Evolutionary conservation across 2,329 filamentous ascomycete species (phyloP).

Genomic region (Alternaria triticimaculans): DNA sequence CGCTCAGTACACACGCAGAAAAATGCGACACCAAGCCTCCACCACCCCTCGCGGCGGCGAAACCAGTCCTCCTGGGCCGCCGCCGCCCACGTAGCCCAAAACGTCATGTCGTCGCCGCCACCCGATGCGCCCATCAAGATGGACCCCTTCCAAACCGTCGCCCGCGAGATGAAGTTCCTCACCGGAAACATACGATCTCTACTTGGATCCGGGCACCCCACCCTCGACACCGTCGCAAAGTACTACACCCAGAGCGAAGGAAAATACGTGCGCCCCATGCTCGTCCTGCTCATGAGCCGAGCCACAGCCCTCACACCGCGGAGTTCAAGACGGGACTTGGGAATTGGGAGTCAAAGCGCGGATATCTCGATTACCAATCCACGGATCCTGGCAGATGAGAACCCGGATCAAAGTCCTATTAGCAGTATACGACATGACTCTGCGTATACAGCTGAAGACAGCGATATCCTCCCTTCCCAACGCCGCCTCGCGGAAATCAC

Average conservation of each 20-base stretch:
- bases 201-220: constrained; percentile 92
- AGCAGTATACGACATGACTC: constrained; percentile 59
- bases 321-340: constrained; percentile 22
- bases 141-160: constrained; percentile 87
- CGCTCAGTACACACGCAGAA: constrained; percentile 8
- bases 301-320: constrained; percentile 84
- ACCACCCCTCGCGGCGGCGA: constrained; percentile 52
- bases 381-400: constrained; percentile 76
- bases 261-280: constrained; percentile 92
- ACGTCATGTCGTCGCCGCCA: constrained; percentile 70
- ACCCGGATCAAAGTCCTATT: constrained; percentile 64
- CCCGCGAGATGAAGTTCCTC: constrained; percentile 95
- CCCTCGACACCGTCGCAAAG: constrained; percentile 92
- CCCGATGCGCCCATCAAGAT: constrained; percentile 73
- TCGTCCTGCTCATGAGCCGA: constrained; percentile 95
- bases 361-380: constrained; percentile 67
- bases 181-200: constrained; percentile 92
- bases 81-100: constrained; percentile 70
- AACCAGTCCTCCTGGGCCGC: constrained; percentile 75
- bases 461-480: constrained; percentile 88
- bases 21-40: constrained; percentile 31
- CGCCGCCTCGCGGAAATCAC: constrained; percentile 93
- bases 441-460: constrained; percentile 54
- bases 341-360: constrained; percentile 48
- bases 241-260: constrained; percentile 98